Evolutionary conservation across 2,329 filamentous ascomycete genomes (phyloP), one percentile per base, ranked within the genome.

Genomic region (Myotisia sp.): DNA sequence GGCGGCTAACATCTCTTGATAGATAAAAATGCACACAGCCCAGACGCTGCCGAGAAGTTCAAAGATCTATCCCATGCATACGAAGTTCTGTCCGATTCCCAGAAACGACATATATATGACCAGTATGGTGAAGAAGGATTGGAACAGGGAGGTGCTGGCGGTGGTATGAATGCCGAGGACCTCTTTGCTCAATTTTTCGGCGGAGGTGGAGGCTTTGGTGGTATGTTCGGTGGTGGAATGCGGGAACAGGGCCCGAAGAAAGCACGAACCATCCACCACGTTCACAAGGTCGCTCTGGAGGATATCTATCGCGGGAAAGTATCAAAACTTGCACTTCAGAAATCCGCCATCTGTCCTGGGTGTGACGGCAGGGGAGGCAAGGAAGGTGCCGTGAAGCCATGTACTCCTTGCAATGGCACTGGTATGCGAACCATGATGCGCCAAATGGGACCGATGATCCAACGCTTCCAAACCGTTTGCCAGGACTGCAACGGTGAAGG

Each of bases 381-480:
- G 68, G 87, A 95, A 45, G 90, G 90, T 44, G 83, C 90, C n/a
- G 87, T 95, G 45, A 87, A 86, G 67, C 82, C 80, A 52, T 98
- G 90, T 63, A 55, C 74, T 26, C 81, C 84, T 53, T 98, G 90
- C 60, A 84, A 92, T 51, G 90, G 90, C 46, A 75, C 80, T 44
- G 90, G 90, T 62, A 93, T 94, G 82, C 95, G 39, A 23, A 94
- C 83, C 26, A 95, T 98, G 87, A 94, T 98, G 90, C 81, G 92
- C 56, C 90, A 98, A 65, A 95, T 98, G 86, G 90, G 90, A 33
- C 90, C 90, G 40, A 98, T 98, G 90, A 95, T 98, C 49, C 92
- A 98, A 67, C 83, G 90, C 38, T 98, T 98, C 76, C 90, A 98
- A 70, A 95, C 87, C 19, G 86, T 94, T 50, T 98, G 90, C 72